A percentile compares a stretch with the other conserved stretches of the same genome.
These are phyloP conservation scores for Geotrichum europaeum DNA, from an alignment of 1,139 yeast species.

Conservation along the genomic window DNA sequence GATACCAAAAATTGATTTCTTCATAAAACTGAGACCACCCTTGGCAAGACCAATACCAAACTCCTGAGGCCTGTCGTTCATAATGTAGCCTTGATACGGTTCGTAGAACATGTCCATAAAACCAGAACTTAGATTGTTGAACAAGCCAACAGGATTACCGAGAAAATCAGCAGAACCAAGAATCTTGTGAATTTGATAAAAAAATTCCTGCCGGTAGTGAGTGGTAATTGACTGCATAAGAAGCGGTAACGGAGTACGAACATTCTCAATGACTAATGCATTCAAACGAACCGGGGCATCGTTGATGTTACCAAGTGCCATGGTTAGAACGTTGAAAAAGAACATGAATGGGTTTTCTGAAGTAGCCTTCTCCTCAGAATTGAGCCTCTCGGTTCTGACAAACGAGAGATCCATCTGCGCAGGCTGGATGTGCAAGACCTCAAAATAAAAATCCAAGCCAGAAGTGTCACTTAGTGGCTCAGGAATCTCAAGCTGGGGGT, in stretches of 20 bases:
- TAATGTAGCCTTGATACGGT: slow-evolving; percentile 91
- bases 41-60: slow-evolving; percentile 92
- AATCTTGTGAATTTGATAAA: slow-evolving; percentile 87
- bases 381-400: slow-evolving; percentile 79
- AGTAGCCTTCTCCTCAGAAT: slow-evolving; percentile 53
- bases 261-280: slow-evolving; percentile 81
- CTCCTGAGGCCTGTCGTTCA: slow-evolving; percentile 94
- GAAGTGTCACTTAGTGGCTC: slow-evolving; percentile 58
- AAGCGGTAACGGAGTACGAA: slow-evolving; percentile 76
- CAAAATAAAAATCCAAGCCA: slow-evolving; percentile 79
- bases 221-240: slow-evolving; percentile 66
- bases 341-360: slow-evolving; percentile 51
- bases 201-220: slow-evolving; percentile 88
- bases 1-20: slow-evolving; percentile 90
- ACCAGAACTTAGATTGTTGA: slow-evolving; percentile 89
- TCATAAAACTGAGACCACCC: slow-evolving; percentile 90
- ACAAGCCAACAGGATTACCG: slow-evolving; percentile 96
- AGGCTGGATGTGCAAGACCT: slow-evolving; percentile 88
- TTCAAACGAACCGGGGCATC: slow-evolving; percentile 93
- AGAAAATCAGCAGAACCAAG: slow-evolving; percentile 94
- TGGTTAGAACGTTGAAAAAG: slow-evolving; percentile 78
- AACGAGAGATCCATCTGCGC: slow-evolving; percentile 83
- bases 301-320: slow-evolving; percentile 96
- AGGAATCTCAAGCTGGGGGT: slow-evolving; percentile 57
- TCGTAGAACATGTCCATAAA: slow-evolving; percentile 95